Percentiles rank a stretch among this genome's conserved stretches.
phyloP scores from a whole-genome alignment of 306 rosid species.

The Cicer bijugum region DNA sequence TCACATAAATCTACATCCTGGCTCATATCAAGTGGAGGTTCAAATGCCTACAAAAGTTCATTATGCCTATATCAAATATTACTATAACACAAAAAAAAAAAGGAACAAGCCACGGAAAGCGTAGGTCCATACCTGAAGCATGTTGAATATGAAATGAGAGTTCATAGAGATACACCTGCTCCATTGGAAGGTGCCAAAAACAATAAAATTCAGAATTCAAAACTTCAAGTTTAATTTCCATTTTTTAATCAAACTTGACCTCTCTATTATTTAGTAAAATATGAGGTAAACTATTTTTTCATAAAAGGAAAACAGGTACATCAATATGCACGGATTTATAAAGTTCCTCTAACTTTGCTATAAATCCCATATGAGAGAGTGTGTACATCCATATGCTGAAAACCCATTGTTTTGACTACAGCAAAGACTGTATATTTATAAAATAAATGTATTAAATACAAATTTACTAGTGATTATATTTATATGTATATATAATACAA shows the following conservation, averaged over 20 bases:
- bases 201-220: conserved; percentile 40
- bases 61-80: conserved; percentile 22
- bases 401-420: not conserved
- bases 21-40: conserved; percentile 95
- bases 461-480: conserved; percentile 4
- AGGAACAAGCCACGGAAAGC: conserved; percentile 11
- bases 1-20: conserved; percentile 62
- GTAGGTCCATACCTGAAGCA: conserved; percentile 82
- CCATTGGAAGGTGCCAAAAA: conserved; percentile 40
- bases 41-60: conserved; percentile 70
- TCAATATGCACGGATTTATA: not conserved
- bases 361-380: conserved; percentile 3
- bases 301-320: conserved; percentile 4
- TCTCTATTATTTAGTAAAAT: conserved; percentile 31
- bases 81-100: not conserved
- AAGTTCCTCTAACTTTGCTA: not conserved
- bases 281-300: not conserved
- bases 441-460: conserved; percentile 15
- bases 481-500: conserved; percentile 3
- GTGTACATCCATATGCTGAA: conserved; percentile 1
- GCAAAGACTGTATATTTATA: conserved; percentile 1
- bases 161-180: conserved; percentile 87
- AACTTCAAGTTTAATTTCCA: conserved; percentile 7
- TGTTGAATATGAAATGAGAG: conserved; percentile 81
- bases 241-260: conserved; percentile 3